Conservation (phyloP, 192 early-diverging fungal species). For the Gonapodya prolifera region DNA sequence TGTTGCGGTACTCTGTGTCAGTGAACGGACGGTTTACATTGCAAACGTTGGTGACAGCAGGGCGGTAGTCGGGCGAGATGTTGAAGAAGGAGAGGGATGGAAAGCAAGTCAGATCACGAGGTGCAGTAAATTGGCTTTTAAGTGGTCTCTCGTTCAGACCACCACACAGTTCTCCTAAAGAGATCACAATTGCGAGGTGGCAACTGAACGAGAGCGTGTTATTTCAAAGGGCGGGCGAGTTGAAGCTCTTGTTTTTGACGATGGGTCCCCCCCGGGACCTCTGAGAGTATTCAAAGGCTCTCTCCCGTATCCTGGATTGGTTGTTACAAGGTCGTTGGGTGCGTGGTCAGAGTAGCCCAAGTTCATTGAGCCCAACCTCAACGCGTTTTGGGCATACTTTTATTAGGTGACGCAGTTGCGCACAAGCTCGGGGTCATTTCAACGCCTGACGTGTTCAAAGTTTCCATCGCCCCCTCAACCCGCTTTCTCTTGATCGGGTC, state of each 20-base stretch:
- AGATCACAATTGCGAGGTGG: neutral
- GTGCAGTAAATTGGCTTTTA: neutral
- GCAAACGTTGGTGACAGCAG: conserved; percentile 1
- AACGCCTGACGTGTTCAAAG: neutral
- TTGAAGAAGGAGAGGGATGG: neutral
- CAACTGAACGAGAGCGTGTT: neutral
- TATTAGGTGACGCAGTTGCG: neutral
- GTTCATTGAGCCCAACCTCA: too few species aligned
- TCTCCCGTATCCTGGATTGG: neutral
- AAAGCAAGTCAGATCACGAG: neutral
- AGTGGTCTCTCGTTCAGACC: neutral
- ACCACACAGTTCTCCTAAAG: neutral
- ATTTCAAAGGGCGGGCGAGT: neutral
- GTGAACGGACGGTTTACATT: neutral
- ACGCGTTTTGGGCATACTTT: too few species aligned
- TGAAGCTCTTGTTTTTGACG: neutral
- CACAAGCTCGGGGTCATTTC: neutral
- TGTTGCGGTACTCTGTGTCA: neutral
- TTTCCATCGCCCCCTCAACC: neutral
- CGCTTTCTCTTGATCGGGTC: neutral
- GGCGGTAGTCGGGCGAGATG: neutral
- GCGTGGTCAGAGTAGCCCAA: too few species aligned
- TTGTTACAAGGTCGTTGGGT: neutral
- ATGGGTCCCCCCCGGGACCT: neutral
- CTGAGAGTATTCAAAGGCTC: neutral